Percentiles rank a stretch among this genome's conserved stretches.
These are phyloP conservation scores for Aspergillus indologenus DNA, from an alignment of 495 filamentous ascomycete genomes.

Conservation along the genomic window DNA sequence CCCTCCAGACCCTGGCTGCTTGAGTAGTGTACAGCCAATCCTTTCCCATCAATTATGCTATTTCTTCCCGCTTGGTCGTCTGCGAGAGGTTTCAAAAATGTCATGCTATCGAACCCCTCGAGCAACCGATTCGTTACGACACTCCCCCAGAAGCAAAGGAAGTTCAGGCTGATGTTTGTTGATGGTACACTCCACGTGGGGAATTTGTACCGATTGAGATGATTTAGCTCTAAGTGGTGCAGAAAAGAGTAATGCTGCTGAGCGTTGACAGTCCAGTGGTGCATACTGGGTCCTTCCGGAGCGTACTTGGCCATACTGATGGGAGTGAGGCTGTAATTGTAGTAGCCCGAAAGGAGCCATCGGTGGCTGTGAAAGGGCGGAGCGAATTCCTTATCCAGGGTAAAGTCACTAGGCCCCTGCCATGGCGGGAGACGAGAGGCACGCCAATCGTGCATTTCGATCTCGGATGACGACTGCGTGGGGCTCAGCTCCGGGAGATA, in stretches of 20 bases:
- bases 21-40: constrained; percentile 50
- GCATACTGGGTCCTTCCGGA: constrained; percentile 33
- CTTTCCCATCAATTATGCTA: constrained; percentile 51
- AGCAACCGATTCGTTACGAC: constrained; percentile 18
- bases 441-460: constrained; percentile 28
- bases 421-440: constrained; percentile 29
- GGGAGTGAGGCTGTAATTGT: constrained; percentile 26
- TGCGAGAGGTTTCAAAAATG: background rate
- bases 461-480: constrained; percentile 7
- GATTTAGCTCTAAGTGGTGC: constrained; percentile 45
- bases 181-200: constrained; percentile 47
- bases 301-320: constrained; percentile 31
- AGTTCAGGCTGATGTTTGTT: constrained; percentile 42
- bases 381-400: constrained; percentile 23
- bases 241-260: constrained; percentile 57
- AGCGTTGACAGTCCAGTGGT: constrained; percentile 49
- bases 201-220: constrained; percentile 50
- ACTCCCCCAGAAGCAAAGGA: constrained; percentile 50
- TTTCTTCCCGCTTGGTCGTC: constrained; percentile 3
- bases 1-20: constrained; percentile 33
- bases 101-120: constrained; percentile 11
- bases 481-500: constrained; percentile 34
- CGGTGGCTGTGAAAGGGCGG: constrained; percentile 31
- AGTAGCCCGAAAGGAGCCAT: constrained; percentile 27
- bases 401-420: constrained; percentile 29